phyloP scores from a whole-genome alignment of 176 grass and related monocot species.

The Eleusine coracana region DNA sequence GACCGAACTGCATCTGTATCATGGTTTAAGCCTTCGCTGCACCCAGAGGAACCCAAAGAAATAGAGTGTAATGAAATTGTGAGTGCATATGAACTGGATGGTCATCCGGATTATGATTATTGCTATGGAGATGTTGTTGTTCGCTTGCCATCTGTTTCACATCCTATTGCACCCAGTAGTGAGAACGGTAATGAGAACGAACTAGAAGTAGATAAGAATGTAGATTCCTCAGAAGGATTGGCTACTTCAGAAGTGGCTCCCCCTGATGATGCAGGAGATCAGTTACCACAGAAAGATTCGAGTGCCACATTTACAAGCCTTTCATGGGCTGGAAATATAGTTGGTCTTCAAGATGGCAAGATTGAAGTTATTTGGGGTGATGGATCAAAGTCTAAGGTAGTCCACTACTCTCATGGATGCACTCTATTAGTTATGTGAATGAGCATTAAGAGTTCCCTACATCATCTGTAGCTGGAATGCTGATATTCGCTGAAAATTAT shows the following conservation, averaged over 20 bases:
- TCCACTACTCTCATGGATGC: slow-evolving; percentile 14
- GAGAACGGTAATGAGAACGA: slow-evolving; percentile 37
- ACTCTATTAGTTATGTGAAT: slow-evolving; percentile 26
- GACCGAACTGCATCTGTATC: slow-evolving; percentile 75
- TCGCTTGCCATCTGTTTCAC: slow-evolving; percentile 74
- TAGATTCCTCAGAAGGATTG: slow-evolving; percentile 35
- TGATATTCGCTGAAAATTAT: slow-evolving; percentile 4
- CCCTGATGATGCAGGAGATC: slow-evolving; percentile 47
- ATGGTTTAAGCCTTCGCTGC: slow-evolving; percentile 75
- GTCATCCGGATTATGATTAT: slow-evolving; percentile 98
- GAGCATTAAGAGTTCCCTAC: slow-evolving; percentile 15
- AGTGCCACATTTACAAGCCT: slow-evolving; percentile 49
- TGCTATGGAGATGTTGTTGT: slow-evolving; percentile 90
- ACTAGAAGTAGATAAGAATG: slow-evolving; percentile 53
- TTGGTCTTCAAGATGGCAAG: slow-evolving; percentile 70
- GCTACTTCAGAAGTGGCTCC: slow-evolving; percentile 40
- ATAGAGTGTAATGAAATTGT: slow-evolving; percentile 74
- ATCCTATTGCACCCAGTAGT: slow-evolving; percentile 40
- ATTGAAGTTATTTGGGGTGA: slow-evolving; percentile 93
- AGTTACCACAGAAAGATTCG: slow-evolving; percentile 44
- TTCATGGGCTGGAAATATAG: slow-evolving; percentile 91
- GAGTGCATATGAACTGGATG: slow-evolving; percentile 93
- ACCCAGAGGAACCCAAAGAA: slow-evolving; percentile 52
- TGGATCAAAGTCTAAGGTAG: slow-evolving; percentile 78
- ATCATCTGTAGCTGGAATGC: not conserved